Percentiles rank a stretch among this genome's conserved stretches.
Conservation (phyloP, 495 filamentous ascomycete species). For the Penicillium pulvis region DNA sequence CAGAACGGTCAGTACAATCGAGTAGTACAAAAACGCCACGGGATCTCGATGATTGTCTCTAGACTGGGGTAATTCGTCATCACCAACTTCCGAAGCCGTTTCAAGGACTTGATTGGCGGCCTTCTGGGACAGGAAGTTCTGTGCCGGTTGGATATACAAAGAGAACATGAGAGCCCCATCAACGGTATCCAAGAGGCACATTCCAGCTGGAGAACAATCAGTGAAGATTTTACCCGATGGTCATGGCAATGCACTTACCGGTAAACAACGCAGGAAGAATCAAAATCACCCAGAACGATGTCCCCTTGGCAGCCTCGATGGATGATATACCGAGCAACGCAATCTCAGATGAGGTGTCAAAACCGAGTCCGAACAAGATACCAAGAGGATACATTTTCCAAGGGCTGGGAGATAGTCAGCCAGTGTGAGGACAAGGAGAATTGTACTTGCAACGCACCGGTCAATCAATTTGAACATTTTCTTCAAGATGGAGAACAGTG, state of each 20-base stretch:
- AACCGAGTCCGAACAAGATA: constrained; percentile 88
- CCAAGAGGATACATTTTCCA: constrained; percentile 98
- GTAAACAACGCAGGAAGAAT: constrained; percentile 93
- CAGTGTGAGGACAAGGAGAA: not conserved
- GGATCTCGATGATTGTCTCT: constrained; percentile 60
- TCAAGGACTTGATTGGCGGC: constrained; percentile 19
- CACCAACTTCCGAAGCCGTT: constrained; percentile 15
- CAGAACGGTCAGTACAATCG: constrained; percentile 81
- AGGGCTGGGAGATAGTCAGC: constrained; percentile 46
- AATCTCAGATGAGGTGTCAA: constrained; percentile 95
- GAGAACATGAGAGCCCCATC: constrained; percentile 96
- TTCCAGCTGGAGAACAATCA: constrained; percentile 58
- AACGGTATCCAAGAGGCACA: constrained; percentile 87
- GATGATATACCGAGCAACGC: constrained; percentile 88
- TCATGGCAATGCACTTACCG: constrained; percentile 45
- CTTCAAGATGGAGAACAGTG: constrained; percentile 70
- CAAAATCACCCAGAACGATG: constrained; percentile 89
- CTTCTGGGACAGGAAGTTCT: constrained; percentile 47
- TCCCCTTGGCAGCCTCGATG: constrained; percentile 81
- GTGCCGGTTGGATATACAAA: constrained; percentile 71
- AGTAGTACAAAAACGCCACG: constrained; percentile 91
- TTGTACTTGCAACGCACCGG: constrained; percentile 37
- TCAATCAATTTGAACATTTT: constrained; percentile 83
- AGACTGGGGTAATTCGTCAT: constrained; percentile 28
- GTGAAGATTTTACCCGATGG: not conserved